phyloP scores from a whole-genome alignment of 768 basidiomycete species.

The Leccinum olivaceopallidum region DNA sequence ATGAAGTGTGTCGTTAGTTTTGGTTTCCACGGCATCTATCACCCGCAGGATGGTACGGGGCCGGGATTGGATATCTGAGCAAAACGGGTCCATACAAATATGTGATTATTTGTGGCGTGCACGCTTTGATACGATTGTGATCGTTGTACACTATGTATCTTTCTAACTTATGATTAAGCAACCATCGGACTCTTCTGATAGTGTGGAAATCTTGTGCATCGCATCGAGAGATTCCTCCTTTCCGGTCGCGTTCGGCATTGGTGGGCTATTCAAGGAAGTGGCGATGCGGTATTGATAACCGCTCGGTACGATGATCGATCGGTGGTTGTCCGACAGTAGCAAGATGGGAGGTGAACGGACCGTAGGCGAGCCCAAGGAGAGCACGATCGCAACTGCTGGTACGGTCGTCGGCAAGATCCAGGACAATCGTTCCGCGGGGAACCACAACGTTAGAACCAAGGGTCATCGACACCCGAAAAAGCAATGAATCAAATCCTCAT shows the following conservation, averaged over 20 bases:
- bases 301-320: background rate
- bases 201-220: background rate
- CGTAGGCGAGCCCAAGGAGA: background rate
- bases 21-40: slow-evolving; percentile 39
- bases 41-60: slow-evolving; percentile 4
- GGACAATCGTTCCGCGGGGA: background rate
- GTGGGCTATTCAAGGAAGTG: too few species aligned
- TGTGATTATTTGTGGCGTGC: background rate
- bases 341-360: background rate
- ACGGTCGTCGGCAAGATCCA: background rate
- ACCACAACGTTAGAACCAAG: background rate
- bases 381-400: background rate
- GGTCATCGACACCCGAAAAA: too few species aligned
- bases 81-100: background rate
- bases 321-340: background rate
- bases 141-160: slow-evolving; percentile 8
- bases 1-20: slow-evolving; percentile 34
- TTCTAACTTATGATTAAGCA: background rate
- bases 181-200: background rate
- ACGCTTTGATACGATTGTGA: background rate
- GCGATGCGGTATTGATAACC: too few species aligned
- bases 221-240: background rate
- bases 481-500: background rate
- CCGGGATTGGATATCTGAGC: slow-evolving; percentile 24
- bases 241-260: background rate